Conservation (phyloP, 1,139 yeast genomes). For the Suhomyces maxii region DNA sequence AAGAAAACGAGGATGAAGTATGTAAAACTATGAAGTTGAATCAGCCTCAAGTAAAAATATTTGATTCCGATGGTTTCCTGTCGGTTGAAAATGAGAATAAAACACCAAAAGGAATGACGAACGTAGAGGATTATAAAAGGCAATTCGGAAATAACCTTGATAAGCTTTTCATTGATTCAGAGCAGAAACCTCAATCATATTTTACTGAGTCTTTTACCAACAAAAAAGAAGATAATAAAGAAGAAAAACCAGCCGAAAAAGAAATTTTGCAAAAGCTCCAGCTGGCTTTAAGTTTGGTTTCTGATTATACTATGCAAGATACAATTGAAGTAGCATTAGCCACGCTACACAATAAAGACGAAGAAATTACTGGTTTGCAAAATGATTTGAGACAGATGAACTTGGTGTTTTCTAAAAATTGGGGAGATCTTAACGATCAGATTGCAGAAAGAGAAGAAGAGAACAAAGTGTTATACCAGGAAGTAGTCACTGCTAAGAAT, state of each 20-base stretch:
- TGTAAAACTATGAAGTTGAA: background rate
- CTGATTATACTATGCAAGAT: background rate
- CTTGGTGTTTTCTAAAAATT: background rate
- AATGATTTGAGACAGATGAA: background rate
- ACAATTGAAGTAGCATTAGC: background rate
- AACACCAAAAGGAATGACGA: background rate
- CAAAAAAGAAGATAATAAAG: background rate
- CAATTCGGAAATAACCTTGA: background rate
- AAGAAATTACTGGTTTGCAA: slow-evolving; percentile 1
- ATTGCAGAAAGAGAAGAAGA: background rate
- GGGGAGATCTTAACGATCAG: background rate
- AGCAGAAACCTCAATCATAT: background rate
- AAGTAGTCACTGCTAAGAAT: background rate
- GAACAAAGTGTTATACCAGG: background rate
- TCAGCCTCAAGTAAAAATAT: background rate
- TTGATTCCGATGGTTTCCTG: background rate
- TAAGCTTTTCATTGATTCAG: background rate
- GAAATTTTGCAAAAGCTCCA: background rate
- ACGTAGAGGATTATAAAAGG: no score
- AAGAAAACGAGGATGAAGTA: background rate
- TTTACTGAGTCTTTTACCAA: background rate
- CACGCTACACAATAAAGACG: background rate
- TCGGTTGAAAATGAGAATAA: background rate
- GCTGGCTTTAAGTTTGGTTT: background rate
- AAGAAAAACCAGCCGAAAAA: background rate